These are phyloP conservation scores for Fagopyrum homotropicum DNA, from an alignment of 148 eudicot species.

Conservation along the genomic window DNA sequence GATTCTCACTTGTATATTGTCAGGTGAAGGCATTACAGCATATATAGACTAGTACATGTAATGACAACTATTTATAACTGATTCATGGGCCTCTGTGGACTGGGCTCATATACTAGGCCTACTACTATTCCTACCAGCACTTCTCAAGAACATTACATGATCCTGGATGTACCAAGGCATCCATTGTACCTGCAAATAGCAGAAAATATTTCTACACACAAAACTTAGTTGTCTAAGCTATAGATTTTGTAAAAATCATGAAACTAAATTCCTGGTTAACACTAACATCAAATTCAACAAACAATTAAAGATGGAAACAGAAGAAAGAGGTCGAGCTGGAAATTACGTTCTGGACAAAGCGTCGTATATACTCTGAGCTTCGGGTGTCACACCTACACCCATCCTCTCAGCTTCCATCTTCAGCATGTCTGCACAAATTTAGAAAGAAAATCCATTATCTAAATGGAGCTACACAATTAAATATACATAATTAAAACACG, in stretches of 20 bases:
- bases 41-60: too few species aligned
- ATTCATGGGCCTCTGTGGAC: too few species aligned
- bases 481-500: background rate
- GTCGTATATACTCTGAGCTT: conserved; percentile 85
- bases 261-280: background rate
- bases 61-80: too few species aligned
- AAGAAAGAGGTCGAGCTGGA: conserved; percentile 2
- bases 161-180: background rate
- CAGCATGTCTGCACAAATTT: conserved; percentile 72
- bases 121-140: background rate
- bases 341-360: conserved; percentile 95
- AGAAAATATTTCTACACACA: background rate
- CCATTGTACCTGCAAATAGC: background rate
- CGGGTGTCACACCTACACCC: conserved; percentile 85
- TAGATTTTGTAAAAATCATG: background rate
- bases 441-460: background rate
- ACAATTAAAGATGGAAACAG: background rate
- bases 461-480: background rate
- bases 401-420: conserved; percentile 90
- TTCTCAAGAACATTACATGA: background rate
- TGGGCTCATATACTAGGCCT: too few species aligned
- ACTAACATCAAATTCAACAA: background rate
- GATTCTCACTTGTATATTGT: too few species aligned
- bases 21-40: too few species aligned
- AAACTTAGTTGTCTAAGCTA: background rate